phyloP scores from a whole-genome alignment of 768 basidiomycete genomes.

The Suillus bovinus region DNA sequence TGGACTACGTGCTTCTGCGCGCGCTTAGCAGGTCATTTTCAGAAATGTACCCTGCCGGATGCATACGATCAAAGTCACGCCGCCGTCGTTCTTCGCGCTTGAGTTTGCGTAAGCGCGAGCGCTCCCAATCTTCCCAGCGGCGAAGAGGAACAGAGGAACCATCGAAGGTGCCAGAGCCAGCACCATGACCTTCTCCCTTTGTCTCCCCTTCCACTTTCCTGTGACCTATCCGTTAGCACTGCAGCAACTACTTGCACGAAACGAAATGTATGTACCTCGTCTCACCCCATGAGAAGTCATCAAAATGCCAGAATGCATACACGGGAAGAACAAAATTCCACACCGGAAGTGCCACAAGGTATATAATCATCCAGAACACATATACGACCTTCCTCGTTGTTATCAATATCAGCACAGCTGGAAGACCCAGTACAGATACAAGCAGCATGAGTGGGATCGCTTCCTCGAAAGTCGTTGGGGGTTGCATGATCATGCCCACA shows the following conservation, averaged over 20 bases:
- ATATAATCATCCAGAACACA: constrained; percentile 97
- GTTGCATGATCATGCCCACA: constrained; percentile 74
- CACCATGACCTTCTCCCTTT: constrained; percentile 77
- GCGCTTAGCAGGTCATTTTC: constrained; percentile 66
- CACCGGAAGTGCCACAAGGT: constrained; percentile 87
- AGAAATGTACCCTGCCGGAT: constrained; percentile 66
- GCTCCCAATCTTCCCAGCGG: constrained; percentile 99
- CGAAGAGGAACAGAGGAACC: constrained; percentile 78
- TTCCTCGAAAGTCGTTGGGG: constrained; percentile 84
- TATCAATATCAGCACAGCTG: constrained; percentile 88
- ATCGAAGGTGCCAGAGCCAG: constrained; percentile 51
- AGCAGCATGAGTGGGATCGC: constrained; percentile 93
- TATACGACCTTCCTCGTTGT: constrained; percentile 95
- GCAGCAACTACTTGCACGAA: neutral
- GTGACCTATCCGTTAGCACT: constrained; percentile 19
- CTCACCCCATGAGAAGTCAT: constrained; percentile 99
- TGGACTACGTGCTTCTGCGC: constrained; percentile 56
- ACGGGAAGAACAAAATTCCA: constrained; percentile 96
- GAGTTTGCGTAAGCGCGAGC: constrained; percentile 88
- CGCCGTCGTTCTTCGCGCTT: constrained; percentile 83
- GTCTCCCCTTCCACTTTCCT: constrained; percentile 95
- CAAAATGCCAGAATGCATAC: constrained; percentile 99
- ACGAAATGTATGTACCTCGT: constrained; percentile 64
- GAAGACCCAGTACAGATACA: constrained; percentile 88
- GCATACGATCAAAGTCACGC: constrained; percentile 76